A percentile compares a stretch with the other conserved stretches of the same genome.
phyloP scores from a whole-genome alignment of 805 yeast species.

The Debaryomyces tyrocola region DNA sequence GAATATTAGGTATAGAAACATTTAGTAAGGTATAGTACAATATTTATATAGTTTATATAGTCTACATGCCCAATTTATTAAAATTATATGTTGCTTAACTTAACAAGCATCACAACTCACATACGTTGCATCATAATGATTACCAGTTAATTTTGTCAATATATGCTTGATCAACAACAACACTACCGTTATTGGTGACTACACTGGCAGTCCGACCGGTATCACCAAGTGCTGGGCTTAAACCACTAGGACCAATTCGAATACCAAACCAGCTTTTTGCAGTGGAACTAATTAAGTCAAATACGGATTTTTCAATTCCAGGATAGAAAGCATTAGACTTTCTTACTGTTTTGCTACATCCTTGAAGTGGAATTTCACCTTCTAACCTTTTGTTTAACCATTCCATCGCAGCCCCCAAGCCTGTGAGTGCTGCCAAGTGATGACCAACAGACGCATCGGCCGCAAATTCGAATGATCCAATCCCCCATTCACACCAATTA shows the following conservation, averaged over 20 bases:
- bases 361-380: conserved; percentile 44
- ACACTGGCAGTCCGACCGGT: neutral
- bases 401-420: conserved; percentile 19
- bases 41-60: no score
- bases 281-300: conserved; percentile 12
- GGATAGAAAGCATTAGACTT: conserved; percentile 43
- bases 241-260: conserved; percentile 26
- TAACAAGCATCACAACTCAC: no score
- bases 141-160: neutral
- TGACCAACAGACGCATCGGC: conserved; percentile 27
- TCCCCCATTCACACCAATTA: conserved; percentile 28
- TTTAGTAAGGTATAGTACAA: no score
- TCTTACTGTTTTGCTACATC: conserved; percentile 55
- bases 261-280: conserved; percentile 15
- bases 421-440: conserved; percentile 16
- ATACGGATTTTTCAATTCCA: conserved; percentile 46
- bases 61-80: no score
- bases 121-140: neutral
- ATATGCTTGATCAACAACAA: neutral
- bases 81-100: no score
- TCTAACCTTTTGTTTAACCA: conserved; percentile 20
- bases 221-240: conserved; percentile 24
- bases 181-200: neutral
- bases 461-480: conserved; percentile 27
- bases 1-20: no score